These are phyloP conservation scores for Amesomyces nigricolor DNA, from an alignment of 2,329 filamentous ascomycete species.

Conservation along the genomic window DNA sequence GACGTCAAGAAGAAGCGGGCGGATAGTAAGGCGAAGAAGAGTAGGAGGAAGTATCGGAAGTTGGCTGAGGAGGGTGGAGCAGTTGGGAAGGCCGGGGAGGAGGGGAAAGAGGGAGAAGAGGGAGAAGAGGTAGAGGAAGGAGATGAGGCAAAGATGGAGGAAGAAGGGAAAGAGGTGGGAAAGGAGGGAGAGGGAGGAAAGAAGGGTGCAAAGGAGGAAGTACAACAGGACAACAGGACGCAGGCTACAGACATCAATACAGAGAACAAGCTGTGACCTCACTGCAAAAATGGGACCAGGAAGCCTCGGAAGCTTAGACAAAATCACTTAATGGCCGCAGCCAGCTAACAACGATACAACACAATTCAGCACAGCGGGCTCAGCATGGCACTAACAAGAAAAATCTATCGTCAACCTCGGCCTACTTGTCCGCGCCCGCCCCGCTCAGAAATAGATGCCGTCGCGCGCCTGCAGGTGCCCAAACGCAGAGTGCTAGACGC, in stretches of 20 bases:
- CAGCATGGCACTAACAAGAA: constrained; percentile 34
- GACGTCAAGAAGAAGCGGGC: constrained; percentile 61
- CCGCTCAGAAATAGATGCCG: constrained; percentile 45
- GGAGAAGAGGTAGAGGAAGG: neutral
- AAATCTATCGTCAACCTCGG: constrained; percentile 54
- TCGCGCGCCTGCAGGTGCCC: constrained; percentile 43
- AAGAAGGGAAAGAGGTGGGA: neutral
- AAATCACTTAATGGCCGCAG: constrained; percentile 1
- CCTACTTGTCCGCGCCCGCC: constrained; percentile 46
- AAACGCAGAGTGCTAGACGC: constrained; percentile 39
- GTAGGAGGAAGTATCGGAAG: constrained; percentile 68
- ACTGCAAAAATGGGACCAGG: neutral
- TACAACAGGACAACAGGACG: neutral
- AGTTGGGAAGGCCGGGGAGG: neutral
- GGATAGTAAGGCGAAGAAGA: constrained; percentile 76
- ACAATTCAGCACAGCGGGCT: constrained; percentile 30
- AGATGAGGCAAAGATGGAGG: neutral
- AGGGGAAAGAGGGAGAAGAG: neutral
- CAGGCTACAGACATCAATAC: neutral
- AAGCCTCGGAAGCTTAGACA: neutral
- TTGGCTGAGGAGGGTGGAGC: constrained; percentile 41
- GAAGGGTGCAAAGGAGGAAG: neutral
- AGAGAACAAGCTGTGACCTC: neutral
- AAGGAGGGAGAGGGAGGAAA: neutral
- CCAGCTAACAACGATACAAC: constrained; percentile 27